A percentile compares a stretch with the other conserved stretches of the same genome.
Conservation (phyloP, 2,329 filamentous ascomycete species). For the Neophaeococcomyces aloes region DNA sequence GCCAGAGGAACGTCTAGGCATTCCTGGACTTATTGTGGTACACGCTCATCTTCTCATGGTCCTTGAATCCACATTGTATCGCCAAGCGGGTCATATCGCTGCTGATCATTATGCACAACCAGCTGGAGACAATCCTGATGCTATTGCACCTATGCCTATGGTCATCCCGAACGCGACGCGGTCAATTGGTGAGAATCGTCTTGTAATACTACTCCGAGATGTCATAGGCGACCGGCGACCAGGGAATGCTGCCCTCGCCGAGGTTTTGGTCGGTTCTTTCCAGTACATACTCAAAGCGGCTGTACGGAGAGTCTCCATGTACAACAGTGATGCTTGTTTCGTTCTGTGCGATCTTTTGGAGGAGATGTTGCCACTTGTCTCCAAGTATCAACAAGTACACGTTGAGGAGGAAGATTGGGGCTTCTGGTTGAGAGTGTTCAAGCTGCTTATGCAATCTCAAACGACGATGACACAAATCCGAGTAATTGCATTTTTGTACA, state of each 20-base stretch:
- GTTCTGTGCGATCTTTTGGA: slow-evolving; percentile 86
- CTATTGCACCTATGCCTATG: slow-evolving; percentile 52
- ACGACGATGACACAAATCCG: slow-evolving; percentile 87
- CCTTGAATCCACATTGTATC: slow-evolving; percentile 70
- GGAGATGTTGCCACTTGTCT: slow-evolving; percentile 60
- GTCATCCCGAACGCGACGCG: slow-evolving; percentile 60
- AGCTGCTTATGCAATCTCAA: slow-evolving; percentile 67
- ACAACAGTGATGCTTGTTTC: slow-evolving; percentile 74
- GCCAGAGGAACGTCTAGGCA: slow-evolving; percentile 49
- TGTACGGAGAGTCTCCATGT: slow-evolving; percentile 65
- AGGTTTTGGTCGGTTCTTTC: slow-evolving; percentile 68
- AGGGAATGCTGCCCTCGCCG: slow-evolving; percentile 45
- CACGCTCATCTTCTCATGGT: slow-evolving; percentile 72
- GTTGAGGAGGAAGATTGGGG: slow-evolving; percentile 51
- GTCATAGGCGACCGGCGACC: slow-evolving; percentile 55
- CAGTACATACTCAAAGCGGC: slow-evolving; percentile 61
- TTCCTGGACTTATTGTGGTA: slow-evolving; percentile 68
- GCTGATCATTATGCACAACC: slow-evolving; percentile 43
- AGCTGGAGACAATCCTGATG: slow-evolving; percentile 53
- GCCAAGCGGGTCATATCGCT: slow-evolving; percentile 39
- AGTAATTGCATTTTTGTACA: slow-evolving; percentile 69
- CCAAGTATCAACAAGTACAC: slow-evolving; percentile 47
- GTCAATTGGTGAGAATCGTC: slow-evolving; percentile 77
- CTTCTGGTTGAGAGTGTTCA: slow-evolving; percentile 77
- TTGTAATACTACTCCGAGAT: slow-evolving; percentile 73